phyloP scores from a whole-genome alignment of 163 green algal genomes.

The Scenedesmus sp. region DNA sequence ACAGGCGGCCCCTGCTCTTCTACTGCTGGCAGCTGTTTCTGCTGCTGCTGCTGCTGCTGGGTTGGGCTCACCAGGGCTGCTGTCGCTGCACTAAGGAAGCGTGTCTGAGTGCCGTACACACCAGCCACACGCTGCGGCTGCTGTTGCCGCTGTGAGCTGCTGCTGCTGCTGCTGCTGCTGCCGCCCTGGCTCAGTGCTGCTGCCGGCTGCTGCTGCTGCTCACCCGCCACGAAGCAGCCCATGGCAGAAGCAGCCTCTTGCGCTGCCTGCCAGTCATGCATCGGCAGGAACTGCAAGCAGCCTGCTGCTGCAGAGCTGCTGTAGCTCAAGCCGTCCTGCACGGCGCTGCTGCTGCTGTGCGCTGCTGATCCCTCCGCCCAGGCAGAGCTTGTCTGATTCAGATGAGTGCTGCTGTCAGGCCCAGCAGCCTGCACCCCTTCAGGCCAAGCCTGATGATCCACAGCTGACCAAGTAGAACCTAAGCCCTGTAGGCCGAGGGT shows the following conservation, averaged over 20 bases:
- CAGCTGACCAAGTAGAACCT: not conserved
- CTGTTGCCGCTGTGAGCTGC: slow-evolving; percentile 1
- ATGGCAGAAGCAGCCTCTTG: not conserved
- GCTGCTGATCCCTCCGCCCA: not conserved
- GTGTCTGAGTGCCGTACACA: not conserved
- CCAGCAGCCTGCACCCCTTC: not conserved
- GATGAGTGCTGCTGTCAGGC: not conserved
- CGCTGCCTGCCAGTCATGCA: not conserved
- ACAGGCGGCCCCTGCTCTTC: not conserved
- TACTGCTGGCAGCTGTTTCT: not conserved
- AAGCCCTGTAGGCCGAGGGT: not conserved
- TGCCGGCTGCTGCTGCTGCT: not conserved
- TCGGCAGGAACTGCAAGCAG: not conserved
- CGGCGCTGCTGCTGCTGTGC: not conserved
- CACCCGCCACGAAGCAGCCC: not conserved
- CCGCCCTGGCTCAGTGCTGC: not conserved
- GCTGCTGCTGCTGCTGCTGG: slow-evolving; percentile 18
- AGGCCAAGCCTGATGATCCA: not conserved
- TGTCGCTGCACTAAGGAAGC: not conserved
- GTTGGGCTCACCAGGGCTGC: not conserved
- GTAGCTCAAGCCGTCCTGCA: not conserved
- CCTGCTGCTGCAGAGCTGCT: not conserved
- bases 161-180: slow-evolving; percentile 13
- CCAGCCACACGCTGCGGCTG: not conserved
- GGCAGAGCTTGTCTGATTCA: not conserved